phyloP scores from a whole-genome alignment of 768 basidiomycete species.

The Suillus sp. region DNA sequence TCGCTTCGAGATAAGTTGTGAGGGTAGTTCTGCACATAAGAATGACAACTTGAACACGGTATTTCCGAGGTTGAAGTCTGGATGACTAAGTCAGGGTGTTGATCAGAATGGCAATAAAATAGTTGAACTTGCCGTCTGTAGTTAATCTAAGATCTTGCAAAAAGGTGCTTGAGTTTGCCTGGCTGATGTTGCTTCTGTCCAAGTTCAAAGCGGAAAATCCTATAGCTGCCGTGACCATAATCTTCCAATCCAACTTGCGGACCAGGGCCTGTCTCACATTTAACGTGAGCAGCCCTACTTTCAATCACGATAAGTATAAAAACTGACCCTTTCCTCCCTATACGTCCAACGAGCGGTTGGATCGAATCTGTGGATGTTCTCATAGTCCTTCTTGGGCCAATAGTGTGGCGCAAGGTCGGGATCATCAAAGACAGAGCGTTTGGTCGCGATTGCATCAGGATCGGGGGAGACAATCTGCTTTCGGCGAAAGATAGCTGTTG shows the following conservation, averaged over 20 bases:
- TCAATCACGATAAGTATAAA: neutral
- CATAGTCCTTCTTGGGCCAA: constrained; percentile 53
- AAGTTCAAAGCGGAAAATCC: constrained; percentile 60
- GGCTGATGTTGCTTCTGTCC: constrained; percentile 54
- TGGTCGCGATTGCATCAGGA: constrained; percentile 48
- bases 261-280: constrained; percentile 41
- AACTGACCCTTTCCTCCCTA: constrained; percentile 50
- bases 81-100: neutral
- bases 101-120: constrained; percentile 14
- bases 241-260: constrained; percentile 61
- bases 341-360: constrained; percentile 60
- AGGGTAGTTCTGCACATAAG: constrained; percentile 59
- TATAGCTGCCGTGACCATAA: constrained; percentile 58
- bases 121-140: constrained; percentile 43
- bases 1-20: constrained; percentile 62
- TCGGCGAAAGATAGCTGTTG: constrained; percentile 11
- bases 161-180: constrained; percentile 62
- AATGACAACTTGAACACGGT: constrained; percentile 54
- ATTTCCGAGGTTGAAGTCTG: constrained; percentile 61
- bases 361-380: constrained; percentile 60
- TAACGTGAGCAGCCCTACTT: constrained; percentile 3
- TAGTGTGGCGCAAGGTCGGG: constrained; percentile 42
- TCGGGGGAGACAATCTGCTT: constrained; percentile 13
- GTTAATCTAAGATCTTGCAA: constrained; percentile 57
- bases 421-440: constrained; percentile 55